A percentile compares a stretch with the other conserved stretches of the same genome.
These are phyloP conservation scores for Komagataella ulmi DNA, from an alignment of 805 yeast species.

Conservation along the genomic window DNA sequence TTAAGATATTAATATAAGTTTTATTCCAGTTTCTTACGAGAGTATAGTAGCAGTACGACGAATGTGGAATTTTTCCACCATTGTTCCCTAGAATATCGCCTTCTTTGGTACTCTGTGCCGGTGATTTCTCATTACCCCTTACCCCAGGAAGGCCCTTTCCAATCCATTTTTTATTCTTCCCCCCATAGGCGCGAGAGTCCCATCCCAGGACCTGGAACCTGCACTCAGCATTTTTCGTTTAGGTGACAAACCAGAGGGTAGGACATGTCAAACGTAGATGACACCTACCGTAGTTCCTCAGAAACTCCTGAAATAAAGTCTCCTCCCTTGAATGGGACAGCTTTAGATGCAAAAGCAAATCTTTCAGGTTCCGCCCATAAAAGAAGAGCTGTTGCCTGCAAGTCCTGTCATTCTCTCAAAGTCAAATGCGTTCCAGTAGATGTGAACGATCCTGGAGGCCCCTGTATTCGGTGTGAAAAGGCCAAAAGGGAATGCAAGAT, in stretches of 20 bases:
- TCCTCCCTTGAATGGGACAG: not conserved
- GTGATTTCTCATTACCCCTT: not conserved
- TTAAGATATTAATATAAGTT: not conserved
- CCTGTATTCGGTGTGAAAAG: slow-evolving; percentile 66
- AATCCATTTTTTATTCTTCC: not conserved
- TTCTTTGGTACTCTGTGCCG: too few species aligned
- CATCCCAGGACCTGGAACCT: not conserved
- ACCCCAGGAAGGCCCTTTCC: not conserved
- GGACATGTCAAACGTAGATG: not conserved
- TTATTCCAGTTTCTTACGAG: too few species aligned
- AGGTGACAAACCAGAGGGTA: not conserved
- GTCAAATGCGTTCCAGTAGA: slow-evolving; percentile 76
- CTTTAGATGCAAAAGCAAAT: not conserved
- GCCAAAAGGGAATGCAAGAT: slow-evolving; percentile 53
- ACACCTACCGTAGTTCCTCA: not conserved
- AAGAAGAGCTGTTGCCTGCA: slow-evolving; percentile 46
- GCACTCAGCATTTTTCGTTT: not conserved
- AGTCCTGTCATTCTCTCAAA: slow-evolving; percentile 69
- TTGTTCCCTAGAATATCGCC: too few species aligned
- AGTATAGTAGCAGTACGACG: too few species aligned
- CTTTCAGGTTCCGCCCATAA: slow-evolving; percentile 3
- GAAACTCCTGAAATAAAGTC: not conserved
- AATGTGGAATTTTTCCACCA: too few species aligned
- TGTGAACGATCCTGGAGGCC: slow-evolving; percentile 38
- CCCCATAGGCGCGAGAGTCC: not conserved